Percentiles rank a stretch among this genome's conserved stretches.
phyloP scores from a whole-genome alignment of 2,329 filamentous ascomycete species.

The Microdochium nivale region DNA sequence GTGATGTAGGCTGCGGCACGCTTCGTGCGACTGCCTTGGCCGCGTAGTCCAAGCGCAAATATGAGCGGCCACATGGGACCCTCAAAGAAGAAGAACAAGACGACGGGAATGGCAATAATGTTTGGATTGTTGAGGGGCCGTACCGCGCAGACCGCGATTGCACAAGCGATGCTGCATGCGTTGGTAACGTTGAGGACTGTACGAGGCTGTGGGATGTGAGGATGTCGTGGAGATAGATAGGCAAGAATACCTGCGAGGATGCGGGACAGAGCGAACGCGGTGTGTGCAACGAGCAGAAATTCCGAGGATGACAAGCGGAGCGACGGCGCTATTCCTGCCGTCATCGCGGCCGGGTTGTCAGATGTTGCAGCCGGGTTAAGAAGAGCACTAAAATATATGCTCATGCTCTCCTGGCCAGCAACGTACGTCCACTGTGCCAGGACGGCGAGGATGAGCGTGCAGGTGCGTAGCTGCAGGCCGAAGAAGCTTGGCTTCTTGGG shows the following conservation, averaged over 20 bases:
- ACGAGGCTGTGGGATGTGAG: constrained; percentile 52
- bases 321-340: constrained; percentile 30
- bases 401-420: constrained; percentile 60
- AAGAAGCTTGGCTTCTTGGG: constrained; percentile 36
- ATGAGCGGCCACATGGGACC: constrained; percentile 77
- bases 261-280: constrained; percentile 64
- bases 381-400: constrained; percentile 49
- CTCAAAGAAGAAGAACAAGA: constrained; percentile 72
- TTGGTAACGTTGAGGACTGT: constrained; percentile 60
- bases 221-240: constrained; percentile 39
- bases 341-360: constrained; percentile 27
- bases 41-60: constrained; percentile 70
- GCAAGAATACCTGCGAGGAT: constrained; percentile 60
- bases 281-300: constrained; percentile 65
- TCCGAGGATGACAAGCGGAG: constrained; percentile 49
- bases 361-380: constrained; percentile 25
- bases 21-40: constrained; percentile 74
- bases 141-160: constrained; percentile 37
- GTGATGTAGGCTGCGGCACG: constrained; percentile 70
- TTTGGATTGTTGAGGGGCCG: constrained; percentile 32
- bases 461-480: constrained; percentile 44
- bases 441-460: constrained; percentile 60
- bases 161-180: constrained; percentile 49
- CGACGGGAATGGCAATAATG: constrained; percentile 48
- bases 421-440: constrained; percentile 73